Conservation (phyloP, 2,329 filamentous ascomycete species). For the Fusarium protoensiforme region DNA sequence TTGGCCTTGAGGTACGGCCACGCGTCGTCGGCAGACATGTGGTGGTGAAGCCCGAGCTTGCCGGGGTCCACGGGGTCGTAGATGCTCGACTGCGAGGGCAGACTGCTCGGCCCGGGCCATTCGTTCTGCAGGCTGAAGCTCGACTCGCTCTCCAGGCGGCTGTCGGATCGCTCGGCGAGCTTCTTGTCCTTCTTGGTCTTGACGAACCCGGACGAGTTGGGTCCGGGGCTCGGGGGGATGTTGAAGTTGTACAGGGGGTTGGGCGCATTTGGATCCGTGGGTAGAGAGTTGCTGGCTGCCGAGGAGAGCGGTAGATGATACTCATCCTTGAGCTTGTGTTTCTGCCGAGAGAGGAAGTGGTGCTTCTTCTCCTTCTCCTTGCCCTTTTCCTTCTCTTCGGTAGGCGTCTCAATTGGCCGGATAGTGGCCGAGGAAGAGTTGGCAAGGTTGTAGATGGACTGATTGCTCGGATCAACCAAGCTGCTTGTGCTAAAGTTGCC, state of each 20-base stretch:
- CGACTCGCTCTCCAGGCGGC: constrained; percentile 64
- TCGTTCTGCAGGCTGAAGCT: constrained; percentile 54
- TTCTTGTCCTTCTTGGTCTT: constrained; percentile 91
- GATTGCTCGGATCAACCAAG: constrained; percentile 69
- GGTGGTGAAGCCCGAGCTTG: constrained; percentile 70
- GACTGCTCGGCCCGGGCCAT: constrained; percentile 66
- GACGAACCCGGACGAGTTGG: constrained; percentile 73
- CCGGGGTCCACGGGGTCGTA: constrained; percentile 66
- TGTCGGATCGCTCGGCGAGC: constrained; percentile 72
- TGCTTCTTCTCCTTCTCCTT: constrained; percentile 83
- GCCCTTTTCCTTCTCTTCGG: constrained; percentile 55
- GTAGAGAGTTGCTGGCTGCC: constrained; percentile 79
- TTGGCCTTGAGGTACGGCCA: constrained; percentile 85
- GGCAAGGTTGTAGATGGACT: constrained; percentile 77
- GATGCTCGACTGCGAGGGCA: constrained; percentile 59
- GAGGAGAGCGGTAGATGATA: constrained; percentile 79
- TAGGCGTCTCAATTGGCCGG: constrained; percentile 67
- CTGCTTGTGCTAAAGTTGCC: constrained; percentile 78
- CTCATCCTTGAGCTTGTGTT: constrained; percentile 82
- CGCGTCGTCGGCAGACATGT: constrained; percentile 80
- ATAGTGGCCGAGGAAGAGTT: constrained; percentile 84
- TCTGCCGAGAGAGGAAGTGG: constrained; percentile 82
- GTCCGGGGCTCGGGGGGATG: constrained; percentile 76
- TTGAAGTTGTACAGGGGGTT: constrained; percentile 84
- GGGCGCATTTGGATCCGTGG: constrained; percentile 79